Evolutionary conservation across 352 stramenopile species (phyloP), one percentile per base, ranked within the genome.

Genomic region (Phytophthora lateralis): DNA sequence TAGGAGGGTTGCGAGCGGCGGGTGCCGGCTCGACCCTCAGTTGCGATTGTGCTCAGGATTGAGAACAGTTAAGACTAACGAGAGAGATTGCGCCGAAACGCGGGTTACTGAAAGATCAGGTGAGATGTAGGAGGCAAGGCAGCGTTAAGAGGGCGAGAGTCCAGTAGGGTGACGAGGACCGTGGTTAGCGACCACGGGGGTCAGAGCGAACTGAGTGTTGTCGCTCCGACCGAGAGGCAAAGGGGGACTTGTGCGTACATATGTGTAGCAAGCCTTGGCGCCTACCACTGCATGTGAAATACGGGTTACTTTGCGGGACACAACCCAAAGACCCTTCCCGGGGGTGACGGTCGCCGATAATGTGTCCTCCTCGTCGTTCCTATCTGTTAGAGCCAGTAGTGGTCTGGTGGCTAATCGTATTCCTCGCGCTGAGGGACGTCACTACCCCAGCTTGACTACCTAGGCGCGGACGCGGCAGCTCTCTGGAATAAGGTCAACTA

Each of bases 271-370:
- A 18, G 41, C 20, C 17, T 20, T 10, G 9, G 10, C 10, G 20
- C 17, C 35, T 14, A 41, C 6, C 47, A 30, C 29, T 17, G 21
- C 18, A 32, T n/a, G 5, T 43, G 17, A 41, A n/a, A 41, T 53
- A 49, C 44, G 34, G 55, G 14, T 48, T 63, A 50, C 15, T 4
- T 61, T 63, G 35, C 44, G 1, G 18, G 34, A 42, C 24, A 50
- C 45, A 44, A 17, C 24, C 43, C 34, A 49, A 1, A 48, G 55
- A 37, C 53, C 35, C 55, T 49, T 37, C 17, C 44, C 44, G 44
- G 44, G 42, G 44, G 35, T 38, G 34, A n/a, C 5, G 18, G 55
- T 27, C 18, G 44, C 44, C 26, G 44, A 55, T 42, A 62, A 55
- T 20, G 35, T 43, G 26, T 49, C 45, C 21, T 55, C 43, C 55